Base-by-base conservation (phyloP, 768 basidiomycete genomes). In the Leccinum subgranulosum region DNA sequence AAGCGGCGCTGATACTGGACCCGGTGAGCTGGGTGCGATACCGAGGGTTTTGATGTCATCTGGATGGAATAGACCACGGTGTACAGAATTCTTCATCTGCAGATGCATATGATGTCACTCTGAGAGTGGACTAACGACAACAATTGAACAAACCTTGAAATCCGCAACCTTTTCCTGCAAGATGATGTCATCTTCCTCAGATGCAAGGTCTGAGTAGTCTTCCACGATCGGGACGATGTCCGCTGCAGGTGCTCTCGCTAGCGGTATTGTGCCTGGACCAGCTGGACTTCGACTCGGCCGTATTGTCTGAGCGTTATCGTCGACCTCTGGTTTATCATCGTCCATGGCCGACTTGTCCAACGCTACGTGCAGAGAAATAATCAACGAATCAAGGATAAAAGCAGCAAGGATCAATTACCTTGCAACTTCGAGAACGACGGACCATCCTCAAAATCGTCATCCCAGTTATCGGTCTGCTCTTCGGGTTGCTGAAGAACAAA, bases 381-480 rank as follows among this genome's bases (percentile, higher is more conserved):
- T 21, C 6, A 46, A 57, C 7, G 7, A 31, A 9, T 36, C 9
- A 4, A 29, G 1, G n/a, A 23, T 9, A 49, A 14, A 50, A 41
- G 19, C 9, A 8, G 31, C 9, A 46, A 25, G 45, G 2, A 49
- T 19, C 28, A 41, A 48, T 39, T 55, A 63, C 84, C 86, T 76
- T 88, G 89, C 29, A 95, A 71, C 72, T 94, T 96, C 8, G 87
- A 84, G 53, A 92, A 83, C 0, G 92, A 93, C 33, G 94, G 94
- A 1, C 89, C 93, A 62, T 92, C 93, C 69, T 94, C 93, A 62
- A 99, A 99, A 68, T 99, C 97, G 61, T 94, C 92, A 66, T 99
- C 97, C 97, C 97, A 99, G 61, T 94, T 96, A 69, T 97, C 94
- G 1, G 87, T 90, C 69, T 92, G 90, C 62, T 92, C 88, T 75